Percentiles rank a stretch among this genome's conserved stretches.
Evolutionary conservation across 345 rosid genomes (phyloP).

Genomic region (Salix exigua): DNA sequence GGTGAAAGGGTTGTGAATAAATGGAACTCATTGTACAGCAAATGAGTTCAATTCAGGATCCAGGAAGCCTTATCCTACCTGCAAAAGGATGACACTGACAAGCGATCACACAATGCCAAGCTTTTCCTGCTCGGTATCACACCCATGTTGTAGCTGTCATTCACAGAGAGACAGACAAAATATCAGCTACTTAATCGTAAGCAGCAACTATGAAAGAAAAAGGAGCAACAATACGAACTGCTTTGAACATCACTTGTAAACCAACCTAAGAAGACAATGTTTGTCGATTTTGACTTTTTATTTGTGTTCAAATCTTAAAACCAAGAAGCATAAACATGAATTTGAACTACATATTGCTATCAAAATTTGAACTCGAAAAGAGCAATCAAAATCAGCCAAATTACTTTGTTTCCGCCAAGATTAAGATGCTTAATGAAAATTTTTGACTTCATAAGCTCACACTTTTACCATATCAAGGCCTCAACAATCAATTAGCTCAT

Average conservation of each 20-base stretch:
- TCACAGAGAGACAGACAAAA: conserved; percentile 9
- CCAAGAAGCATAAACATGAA: not conserved
- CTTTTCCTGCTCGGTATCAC: conserved; percentile 83
- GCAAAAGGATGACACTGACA: conserved; percentile 78
- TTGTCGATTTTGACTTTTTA: not conserved
- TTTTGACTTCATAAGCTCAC: not conserved
- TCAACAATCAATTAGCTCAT: not conserved
- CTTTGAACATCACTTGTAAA: not conserved
- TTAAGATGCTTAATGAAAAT: not conserved
- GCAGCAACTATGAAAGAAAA: too few relatives aligned
- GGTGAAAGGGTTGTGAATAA: not conserved
- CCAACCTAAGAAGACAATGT: not conserved
- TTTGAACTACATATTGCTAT: not conserved
- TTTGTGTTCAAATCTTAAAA: not conserved
- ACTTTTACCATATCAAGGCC: not conserved
- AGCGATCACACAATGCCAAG: conserved; percentile 69
- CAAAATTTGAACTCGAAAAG: not conserved
- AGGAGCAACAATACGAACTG: not conserved
- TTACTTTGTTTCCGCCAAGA: not conserved
- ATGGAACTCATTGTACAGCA: not conserved
- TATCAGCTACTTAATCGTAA: not conserved
- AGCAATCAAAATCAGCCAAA: not conserved
- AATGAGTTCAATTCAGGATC: not conserved
- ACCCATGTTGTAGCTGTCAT: conserved; percentile 88
- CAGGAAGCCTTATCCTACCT: conserved; percentile 36